Conservation (phyloP, 2,329 filamentous ascomycete genomes). For the Cladosporium sp. region DNA sequence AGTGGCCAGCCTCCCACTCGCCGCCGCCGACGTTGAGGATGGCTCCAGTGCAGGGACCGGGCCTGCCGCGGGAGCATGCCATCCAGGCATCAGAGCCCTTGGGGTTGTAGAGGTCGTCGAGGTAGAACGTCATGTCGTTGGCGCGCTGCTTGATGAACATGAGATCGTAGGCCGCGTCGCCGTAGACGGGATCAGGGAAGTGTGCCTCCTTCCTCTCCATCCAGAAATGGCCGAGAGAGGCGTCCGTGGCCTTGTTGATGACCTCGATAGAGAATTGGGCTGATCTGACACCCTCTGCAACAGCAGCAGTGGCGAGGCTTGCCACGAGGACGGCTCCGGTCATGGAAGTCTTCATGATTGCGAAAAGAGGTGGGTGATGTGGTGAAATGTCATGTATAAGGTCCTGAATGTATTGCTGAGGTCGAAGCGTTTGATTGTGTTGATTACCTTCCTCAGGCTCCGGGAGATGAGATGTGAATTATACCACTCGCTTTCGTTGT, state of each 20-base stretch:
- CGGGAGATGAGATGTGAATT: background rate
- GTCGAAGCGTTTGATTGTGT: background rate
- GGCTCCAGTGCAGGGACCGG: no score
- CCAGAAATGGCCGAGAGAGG: background rate
- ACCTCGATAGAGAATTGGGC: background rate
- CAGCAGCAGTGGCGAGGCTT: background rate
- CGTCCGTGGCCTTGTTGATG: background rate
- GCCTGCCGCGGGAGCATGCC: no score
- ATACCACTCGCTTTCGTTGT: background rate
- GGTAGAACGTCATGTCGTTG: background rate
- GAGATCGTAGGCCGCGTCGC: background rate
- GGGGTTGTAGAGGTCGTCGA: background rate
- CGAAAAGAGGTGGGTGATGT: background rate
- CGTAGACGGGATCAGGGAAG: background rate
- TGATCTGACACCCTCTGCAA: background rate
- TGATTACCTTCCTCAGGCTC: background rate
- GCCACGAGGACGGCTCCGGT: background rate
- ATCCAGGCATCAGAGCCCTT: background rate
- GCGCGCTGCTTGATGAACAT: background rate
- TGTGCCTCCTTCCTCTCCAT: background rate
- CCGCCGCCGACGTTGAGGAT: background rate
- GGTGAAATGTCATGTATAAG: background rate
- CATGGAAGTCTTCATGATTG: background rate
- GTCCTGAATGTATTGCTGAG: no score
- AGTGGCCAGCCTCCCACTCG: background rate